Conservation (phyloP, 2,329 filamentous ascomycete species). For the Ceratocystis variospora region DNA sequence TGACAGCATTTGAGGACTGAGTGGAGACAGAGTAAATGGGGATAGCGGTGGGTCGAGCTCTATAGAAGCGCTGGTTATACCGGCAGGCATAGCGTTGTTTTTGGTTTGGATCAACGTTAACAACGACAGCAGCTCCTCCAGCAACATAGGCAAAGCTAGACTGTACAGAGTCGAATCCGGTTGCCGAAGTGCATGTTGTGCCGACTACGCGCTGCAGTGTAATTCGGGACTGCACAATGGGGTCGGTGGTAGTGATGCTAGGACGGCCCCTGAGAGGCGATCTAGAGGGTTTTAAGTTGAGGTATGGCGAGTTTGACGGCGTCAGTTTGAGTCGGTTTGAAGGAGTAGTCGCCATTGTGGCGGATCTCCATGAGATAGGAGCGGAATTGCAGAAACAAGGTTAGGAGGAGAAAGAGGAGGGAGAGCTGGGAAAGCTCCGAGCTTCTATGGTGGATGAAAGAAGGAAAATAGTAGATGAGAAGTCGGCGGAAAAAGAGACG, state of each 20-base stretch:
- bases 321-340: slow-evolving; percentile 52
- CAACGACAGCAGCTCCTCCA: slow-evolving; percentile 83
- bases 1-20: slow-evolving; percentile 36
- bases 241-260: slow-evolving; percentile 28
- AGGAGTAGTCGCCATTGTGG: slow-evolving; percentile 45
- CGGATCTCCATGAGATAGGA: slow-evolving; percentile 35
- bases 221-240: slow-evolving; percentile 43
- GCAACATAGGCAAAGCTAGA: slow-evolving; percentile 81
- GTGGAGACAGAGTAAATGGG: slow-evolving; percentile 48
- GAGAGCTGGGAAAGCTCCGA: neutral
- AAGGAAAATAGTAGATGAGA: neutral
- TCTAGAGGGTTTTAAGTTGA: slow-evolving; percentile 43
- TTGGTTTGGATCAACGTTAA: slow-evolving; percentile 56
- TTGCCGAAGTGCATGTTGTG: slow-evolving; percentile 71
- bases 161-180: slow-evolving; percentile 70
- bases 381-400: slow-evolving; percentile 6
- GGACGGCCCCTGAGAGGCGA: slow-evolving; percentile 44
- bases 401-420: neutral
- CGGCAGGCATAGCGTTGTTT: slow-evolving; percentile 15
- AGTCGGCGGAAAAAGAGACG: slow-evolving; percentile 4
- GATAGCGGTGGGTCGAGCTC: slow-evolving; percentile 64
- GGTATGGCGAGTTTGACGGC: slow-evolving; percentile 61
- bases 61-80: slow-evolving; percentile 76
- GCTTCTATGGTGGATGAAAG: neutral
- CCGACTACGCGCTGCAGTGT: slow-evolving; percentile 76